Conservation (phyloP, 805 yeast genomes). For the Suhomyces pyralidae region DNA sequence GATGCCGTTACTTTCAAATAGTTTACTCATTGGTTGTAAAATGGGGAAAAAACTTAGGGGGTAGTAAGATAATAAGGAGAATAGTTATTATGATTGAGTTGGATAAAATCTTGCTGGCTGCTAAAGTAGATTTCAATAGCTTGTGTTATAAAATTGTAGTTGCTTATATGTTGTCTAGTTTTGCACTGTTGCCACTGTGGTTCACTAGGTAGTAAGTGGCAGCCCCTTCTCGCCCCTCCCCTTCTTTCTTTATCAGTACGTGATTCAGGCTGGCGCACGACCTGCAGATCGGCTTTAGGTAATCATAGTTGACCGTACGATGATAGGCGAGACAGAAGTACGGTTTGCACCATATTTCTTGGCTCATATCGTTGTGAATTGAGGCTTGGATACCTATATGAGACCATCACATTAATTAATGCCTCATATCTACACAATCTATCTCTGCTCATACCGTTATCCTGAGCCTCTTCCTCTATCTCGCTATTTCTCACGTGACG, state of each 20-base stretch:
- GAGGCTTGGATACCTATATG: neutral
- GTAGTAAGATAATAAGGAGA: neutral
- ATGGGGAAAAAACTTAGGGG: neutral
- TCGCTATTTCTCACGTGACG: neutral
- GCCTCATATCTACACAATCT: neutral
- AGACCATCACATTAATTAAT: neutral
- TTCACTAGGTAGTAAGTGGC: neutral
- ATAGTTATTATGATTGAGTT: neutral
- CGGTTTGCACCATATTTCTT: no score
- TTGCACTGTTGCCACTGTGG: neutral
- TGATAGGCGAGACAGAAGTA: no score
- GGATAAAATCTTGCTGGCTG: neutral
- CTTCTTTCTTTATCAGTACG: constrained; percentile 3
- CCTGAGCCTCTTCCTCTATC: neutral
- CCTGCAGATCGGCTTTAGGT: neutral
- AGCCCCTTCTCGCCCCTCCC: neutral
- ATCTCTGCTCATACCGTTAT: neutral
- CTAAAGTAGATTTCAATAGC: no score
- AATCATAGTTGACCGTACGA: neutral
- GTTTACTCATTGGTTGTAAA: neutral
- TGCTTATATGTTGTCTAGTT: no score
- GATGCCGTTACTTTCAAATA: neutral
- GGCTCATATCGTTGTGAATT: no score
- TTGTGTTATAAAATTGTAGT: no score
- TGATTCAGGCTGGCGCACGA: neutral